Evolutionary conservation across 1,139 yeast genomes (phyloP), one percentile per base, ranked within the genome.

Genomic region (Debaryomyces psychrophilus): DNA sequence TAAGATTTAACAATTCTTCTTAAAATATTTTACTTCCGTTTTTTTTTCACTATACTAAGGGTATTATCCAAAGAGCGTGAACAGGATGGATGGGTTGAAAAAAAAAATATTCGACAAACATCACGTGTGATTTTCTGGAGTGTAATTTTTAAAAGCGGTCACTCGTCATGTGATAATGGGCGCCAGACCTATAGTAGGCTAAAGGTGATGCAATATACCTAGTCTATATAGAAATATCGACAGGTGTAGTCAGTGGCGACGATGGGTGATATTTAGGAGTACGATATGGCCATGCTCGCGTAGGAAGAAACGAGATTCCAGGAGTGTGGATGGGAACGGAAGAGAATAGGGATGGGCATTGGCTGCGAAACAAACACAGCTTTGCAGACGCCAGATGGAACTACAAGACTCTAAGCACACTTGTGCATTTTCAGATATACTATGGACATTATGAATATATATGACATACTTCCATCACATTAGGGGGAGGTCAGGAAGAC

Each of bases 11-110:
- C 33, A 38, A 38, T 29, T 38, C 41, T 38, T 38, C 31, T 18
- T 38, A 28, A 38, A 38, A 38, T 28, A 28, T 38, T 38, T 38
- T 29, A 29, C 17, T 15, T 18, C 12, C 9, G 18, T 38, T 38
- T 38, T 38, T 37, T 37, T 38, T 38, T 38, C 34, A 28, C 41
- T 28, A 28, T 22, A 20, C 14, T 27, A 27, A 20, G 22, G 34
- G 18, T 9, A 38, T 37, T 37, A 14, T 38, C 34, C 40, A 26
- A 15, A 17, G 34, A 17, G 40, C 36, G 40, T 26, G 31, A 37
- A 12, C 40, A 31, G 31, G 40, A 37, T 37, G 40, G 40, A 12
- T 37, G 40, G 40, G 23, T 15, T 28, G 31, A n/a, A 37, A 38
- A 38, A 35, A 35, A 35, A 35, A 35, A 8, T 29, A 18, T 8